Evolutionary conservation across 2,329 filamentous ascomycete species (phyloP).

Genomic region (Cladophialophora carrionii): DNA sequence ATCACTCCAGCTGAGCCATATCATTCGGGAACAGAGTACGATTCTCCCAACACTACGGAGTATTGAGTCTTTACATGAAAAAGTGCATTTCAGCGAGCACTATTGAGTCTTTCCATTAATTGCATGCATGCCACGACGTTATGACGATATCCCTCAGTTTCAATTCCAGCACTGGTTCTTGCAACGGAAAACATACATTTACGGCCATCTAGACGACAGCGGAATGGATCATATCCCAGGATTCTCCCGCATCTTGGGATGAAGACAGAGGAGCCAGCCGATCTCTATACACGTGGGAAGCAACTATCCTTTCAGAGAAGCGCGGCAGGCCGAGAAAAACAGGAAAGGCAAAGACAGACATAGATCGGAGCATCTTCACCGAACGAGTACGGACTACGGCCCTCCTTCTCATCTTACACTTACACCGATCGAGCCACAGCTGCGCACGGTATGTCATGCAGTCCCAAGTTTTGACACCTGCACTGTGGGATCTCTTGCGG

Average conservation of each 20-base stretch:
- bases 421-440: background rate
- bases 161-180: background rate
- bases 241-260: background rate
- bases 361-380: background rate
- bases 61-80: background rate
- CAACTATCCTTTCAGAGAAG: background rate
- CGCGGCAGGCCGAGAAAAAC: background rate
- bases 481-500: background rate
- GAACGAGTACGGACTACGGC: background rate
- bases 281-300: background rate
- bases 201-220: constrained; percentile 4
- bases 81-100: background rate
- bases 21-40: background rate
- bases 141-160: constrained; percentile 1
- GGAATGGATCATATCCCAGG: background rate
- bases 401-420: too few relatives aligned
- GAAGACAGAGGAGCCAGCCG: background rate
- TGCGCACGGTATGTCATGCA: background rate
- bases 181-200: background rate
- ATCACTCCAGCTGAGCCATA: background rate
- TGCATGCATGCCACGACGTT: constrained; percentile 1
- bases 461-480: background rate
- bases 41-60: background rate
- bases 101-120: background rate
- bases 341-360: background rate